Conservation (phyloP, 2,329 filamentous ascomycete species). For the Talaromyces sp. region DNA sequence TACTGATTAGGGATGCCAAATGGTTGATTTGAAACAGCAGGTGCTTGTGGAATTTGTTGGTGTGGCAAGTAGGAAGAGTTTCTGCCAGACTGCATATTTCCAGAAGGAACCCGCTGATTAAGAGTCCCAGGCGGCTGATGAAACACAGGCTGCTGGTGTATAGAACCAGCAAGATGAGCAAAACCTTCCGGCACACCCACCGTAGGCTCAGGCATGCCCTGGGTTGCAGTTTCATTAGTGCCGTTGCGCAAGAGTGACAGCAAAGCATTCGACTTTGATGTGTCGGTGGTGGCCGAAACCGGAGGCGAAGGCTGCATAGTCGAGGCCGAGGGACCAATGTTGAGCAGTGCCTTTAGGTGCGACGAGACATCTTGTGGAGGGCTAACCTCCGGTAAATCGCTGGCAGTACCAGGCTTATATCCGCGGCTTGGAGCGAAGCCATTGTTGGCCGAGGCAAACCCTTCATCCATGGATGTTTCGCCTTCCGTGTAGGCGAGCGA, state of each 20-base stretch:
- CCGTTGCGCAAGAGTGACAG: constrained; percentile 51
- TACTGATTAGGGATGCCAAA: background rate
- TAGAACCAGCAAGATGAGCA: constrained; percentile 41
- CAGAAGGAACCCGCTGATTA: background rate
- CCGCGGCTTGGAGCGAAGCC: constrained; percentile 15
- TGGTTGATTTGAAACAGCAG: background rate
- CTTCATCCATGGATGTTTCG: constrained; percentile 58
- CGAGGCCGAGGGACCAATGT: constrained; percentile 25
- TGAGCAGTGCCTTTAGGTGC: constrained; percentile 48
- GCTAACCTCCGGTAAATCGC: constrained; percentile 37
- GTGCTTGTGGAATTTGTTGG: background rate
- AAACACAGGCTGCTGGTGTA: constrained; percentile 3
- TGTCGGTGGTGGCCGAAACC: constrained; percentile 21
- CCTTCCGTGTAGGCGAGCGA: constrained; percentile 42
- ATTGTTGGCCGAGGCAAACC: constrained; percentile 16
- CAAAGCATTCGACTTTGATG: constrained; percentile 47
- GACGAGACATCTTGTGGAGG: constrained; percentile 40
- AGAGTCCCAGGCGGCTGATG: background rate
- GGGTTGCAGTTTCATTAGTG: constrained; percentile 18
- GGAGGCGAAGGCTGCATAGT: constrained; percentile 12
- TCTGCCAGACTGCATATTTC: background rate
- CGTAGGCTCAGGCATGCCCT: constrained; percentile 17
- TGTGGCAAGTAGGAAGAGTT: background rate
- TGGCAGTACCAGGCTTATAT: constrained; percentile 23
- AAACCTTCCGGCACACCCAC: constrained; percentile 47